A percentile compares a stretch with the other conserved stretches of the same genome.
These are phyloP conservation scores for Petunia hybrid DNA, from an alignment of 305 asterid species.

Conservation along the genomic window DNA sequence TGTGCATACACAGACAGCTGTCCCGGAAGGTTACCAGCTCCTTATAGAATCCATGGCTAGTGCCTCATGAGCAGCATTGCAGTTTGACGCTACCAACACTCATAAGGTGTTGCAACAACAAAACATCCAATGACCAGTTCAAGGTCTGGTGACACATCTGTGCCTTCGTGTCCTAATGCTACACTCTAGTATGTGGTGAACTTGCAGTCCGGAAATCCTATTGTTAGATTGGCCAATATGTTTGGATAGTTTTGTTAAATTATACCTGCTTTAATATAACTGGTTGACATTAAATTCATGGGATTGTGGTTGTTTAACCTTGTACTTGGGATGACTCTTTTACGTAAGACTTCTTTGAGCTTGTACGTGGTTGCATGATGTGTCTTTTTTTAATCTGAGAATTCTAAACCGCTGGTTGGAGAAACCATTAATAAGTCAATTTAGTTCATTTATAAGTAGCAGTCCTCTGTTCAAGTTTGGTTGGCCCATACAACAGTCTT, in stretches of 20 bases:
- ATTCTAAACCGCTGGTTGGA: neutral
- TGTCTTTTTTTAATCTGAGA: neutral
- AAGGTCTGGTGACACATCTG: neutral
- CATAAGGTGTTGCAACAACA: neutral
- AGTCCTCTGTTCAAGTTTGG: neutral
- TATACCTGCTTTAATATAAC: neutral
- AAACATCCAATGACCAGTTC: neutral
- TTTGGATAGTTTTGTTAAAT: slow-evolving; percentile 1
- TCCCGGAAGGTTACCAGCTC: slow-evolving; percentile 95
- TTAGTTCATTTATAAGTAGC: neutral
- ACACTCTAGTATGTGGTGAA: neutral
- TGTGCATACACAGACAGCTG: slow-evolving; percentile 59
- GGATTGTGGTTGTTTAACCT: neutral
- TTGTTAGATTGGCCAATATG: slow-evolving; percentile 24
- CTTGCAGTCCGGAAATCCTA: slow-evolving; percentile 21
- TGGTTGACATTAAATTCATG: slow-evolving; percentile 1
- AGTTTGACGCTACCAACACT: neutral
- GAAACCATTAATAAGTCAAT: neutral
- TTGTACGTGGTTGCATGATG: neutral
- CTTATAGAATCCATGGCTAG: slow-evolving; percentile 83
- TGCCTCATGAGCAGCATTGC: slow-evolving; percentile 42
- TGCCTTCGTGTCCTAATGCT: neutral
- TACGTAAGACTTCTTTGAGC: neutral
- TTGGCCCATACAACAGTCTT: too few species aligned
- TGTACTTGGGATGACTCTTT: neutral